Base-by-base conservation (phyloP, 192 early-diverging fungal genomes). In the Mortierella alpina region DNA sequence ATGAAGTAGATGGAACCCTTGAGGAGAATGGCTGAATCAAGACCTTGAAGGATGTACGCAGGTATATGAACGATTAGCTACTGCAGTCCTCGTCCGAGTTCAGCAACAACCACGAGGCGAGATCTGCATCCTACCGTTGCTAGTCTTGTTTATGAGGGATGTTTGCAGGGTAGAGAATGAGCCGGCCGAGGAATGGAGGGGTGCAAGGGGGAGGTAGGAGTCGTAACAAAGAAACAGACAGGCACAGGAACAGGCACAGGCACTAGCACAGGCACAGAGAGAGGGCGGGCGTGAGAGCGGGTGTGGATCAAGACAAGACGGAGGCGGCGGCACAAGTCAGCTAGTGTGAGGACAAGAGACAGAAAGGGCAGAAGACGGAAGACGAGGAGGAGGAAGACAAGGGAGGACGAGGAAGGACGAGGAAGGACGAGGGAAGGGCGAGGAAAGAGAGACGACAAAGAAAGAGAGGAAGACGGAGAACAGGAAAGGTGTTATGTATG, bases 171-270 rank as follows among this genome's bases (percentile, higher is more conserved):
- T 8, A 51, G 17, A 39, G 18, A 61, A 61, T 23, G 56, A 55
- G 59, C 22, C 42, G 47, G 48, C 63, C 13, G 60, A 49, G 42
- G 6, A 20, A 40, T 14, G 45, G 44, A 5, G 17, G 44, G 10
- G 18, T 73, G 15, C 31, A 55, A 59, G 40, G 12, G 57, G 18
- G 53, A 6, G 84, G 15, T 86, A 83, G 73, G 31, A 49, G 11
- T 55, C 68, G 20, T 11, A 50, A 64, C 23, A 31, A 53, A 54
- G 31, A 31, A 31, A 31, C 31, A 31, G 31, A 3, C 31, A n/a
- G n/a, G n/a, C n/a, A n/a, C n/a, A n/a, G n/a, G n/a, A n/a, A 31
- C 31, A 31, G 31, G 31, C 31, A 31, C 31, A 31, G 3, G 31
- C 31, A 31, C 31, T 2, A 31, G 41, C 44, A 39, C 7, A 47